Conservation (phyloP, 768 basidiomycete genomes). For the Paxillus ammoniavirescens region DNA sequence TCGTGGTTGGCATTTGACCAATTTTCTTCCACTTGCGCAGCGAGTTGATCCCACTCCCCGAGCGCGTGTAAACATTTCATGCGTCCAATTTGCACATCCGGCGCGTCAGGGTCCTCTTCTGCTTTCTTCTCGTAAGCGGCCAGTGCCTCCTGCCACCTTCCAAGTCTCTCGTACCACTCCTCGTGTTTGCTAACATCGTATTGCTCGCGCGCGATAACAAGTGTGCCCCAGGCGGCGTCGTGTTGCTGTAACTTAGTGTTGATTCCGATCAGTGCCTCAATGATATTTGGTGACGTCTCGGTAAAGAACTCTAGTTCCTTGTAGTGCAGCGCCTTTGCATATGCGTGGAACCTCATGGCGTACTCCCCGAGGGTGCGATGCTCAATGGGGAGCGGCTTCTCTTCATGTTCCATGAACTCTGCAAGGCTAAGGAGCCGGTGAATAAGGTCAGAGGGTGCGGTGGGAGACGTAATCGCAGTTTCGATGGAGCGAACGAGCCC, state of each 20-base stretch:
- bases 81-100: constrained; percentile 80
- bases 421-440: constrained; percentile 90
- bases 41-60: constrained; percentile 95
- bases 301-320: constrained; percentile 97
- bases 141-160: constrained; percentile 94
- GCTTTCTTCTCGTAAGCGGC: constrained; percentile 79
- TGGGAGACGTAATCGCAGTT: constrained; percentile 72
- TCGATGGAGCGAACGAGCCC: constrained; percentile 92
- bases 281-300: constrained; percentile 85
- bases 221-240: constrained; percentile 97
- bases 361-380: constrained; percentile 91
- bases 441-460: constrained; percentile 83
- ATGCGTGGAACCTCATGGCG: constrained; percentile 90
- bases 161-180: constrained; percentile 97
- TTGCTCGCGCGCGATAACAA: constrained; percentile 84
- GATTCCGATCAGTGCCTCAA: constrained; percentile 93
- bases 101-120: constrained; percentile 69
- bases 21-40: constrained; percentile 79
- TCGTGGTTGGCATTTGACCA: constrained; percentile 85
- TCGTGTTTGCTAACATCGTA: constrained; percentile 92
- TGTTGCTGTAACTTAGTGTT: constrained; percentile 96
- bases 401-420: constrained; percentile 99
- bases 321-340: constrained; percentile 97
- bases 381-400: constrained; percentile 92
- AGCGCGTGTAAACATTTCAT: constrained; percentile 97